Conservation (phyloP, 2,329 filamentous ascomycete species). For the Parafenestella ontariensis region DNA sequence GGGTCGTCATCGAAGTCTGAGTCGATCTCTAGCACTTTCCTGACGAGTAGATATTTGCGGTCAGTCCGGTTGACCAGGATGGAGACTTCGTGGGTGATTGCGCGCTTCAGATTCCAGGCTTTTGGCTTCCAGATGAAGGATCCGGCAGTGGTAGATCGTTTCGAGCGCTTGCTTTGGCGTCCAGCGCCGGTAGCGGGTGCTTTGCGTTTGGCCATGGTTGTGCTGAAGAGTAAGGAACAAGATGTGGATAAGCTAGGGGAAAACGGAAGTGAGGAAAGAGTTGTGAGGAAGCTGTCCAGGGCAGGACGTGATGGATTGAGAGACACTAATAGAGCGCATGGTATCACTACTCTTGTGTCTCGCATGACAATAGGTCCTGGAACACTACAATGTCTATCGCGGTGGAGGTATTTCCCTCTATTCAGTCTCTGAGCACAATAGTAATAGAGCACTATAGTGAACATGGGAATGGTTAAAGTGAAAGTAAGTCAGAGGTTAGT, state of each 20-base stretch:
- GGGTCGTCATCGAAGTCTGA: conserved; percentile 1
- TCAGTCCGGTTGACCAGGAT: conserved; percentile 11
- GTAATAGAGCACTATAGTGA: neutral
- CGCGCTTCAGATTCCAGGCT: conserved; percentile 11
- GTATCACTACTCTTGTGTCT: neutral
- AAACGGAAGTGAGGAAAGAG: neutral
- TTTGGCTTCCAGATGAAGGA: conserved; percentile 11
- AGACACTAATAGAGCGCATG: neutral
- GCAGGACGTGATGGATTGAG: neutral
- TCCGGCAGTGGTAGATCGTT: neutral
- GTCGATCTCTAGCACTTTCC: conserved; percentile 20
- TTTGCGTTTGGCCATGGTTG: conserved; percentile 11
- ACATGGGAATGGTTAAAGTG: too few species aligned
- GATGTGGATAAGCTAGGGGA: neutral
- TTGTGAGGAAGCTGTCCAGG: neutral
- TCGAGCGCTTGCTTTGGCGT: neutral
- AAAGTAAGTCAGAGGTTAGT: neutral
- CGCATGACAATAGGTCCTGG: neutral
- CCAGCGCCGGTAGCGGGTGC: neutral
- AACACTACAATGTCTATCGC: too few species aligned
- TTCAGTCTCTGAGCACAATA: neutral
- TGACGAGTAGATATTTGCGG: conserved; percentile 19
- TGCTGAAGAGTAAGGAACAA: neutral
- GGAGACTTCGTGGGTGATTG: conserved; percentile 6
- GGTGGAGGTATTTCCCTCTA: too few species aligned